phyloP scores from a whole-genome alignment of 2,329 filamentous ascomycete genomes.

The Alternaria hordeiaustralica region DNA sequence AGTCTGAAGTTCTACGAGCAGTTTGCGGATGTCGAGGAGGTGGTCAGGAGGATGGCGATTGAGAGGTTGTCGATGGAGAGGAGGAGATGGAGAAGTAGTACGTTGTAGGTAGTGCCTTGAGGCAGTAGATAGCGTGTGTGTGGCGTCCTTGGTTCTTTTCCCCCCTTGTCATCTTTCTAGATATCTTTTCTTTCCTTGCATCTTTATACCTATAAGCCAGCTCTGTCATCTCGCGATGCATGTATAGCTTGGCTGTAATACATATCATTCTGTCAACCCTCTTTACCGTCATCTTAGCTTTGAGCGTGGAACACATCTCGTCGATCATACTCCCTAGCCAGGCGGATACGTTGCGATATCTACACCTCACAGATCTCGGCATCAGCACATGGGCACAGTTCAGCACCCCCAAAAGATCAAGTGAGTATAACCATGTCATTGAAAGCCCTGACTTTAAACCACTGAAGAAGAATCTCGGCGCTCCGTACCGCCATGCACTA shows the following conservation, averaged over 20 bases:
- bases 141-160: background rate
- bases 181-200: background rate
- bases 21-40: constrained; percentile 74
- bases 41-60: constrained; percentile 45
- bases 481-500: background rate
- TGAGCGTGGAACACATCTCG: background rate
- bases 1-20: constrained; percentile 80
- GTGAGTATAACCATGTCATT: background rate
- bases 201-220: background rate
- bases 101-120: background rate
- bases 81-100: constrained; percentile 6
- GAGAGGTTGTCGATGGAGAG: constrained; percentile 22
- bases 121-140: background rate
- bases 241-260: background rate
- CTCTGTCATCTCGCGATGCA: background rate
- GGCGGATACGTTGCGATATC: background rate
- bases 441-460: background rate
- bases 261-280: background rate
- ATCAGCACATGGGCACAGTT: background rate
- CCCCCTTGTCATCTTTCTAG: background rate
- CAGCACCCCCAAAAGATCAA: background rate
- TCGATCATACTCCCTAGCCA: background rate
- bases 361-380: background rate
- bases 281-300: background rate
- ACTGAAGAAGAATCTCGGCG: background rate